A percentile compares a stretch with the other conserved stretches of the same genome.
Conservation (phyloP, 2,329 filamentous ascomycete genomes). For the Lizonia empirigonia region DNA sequence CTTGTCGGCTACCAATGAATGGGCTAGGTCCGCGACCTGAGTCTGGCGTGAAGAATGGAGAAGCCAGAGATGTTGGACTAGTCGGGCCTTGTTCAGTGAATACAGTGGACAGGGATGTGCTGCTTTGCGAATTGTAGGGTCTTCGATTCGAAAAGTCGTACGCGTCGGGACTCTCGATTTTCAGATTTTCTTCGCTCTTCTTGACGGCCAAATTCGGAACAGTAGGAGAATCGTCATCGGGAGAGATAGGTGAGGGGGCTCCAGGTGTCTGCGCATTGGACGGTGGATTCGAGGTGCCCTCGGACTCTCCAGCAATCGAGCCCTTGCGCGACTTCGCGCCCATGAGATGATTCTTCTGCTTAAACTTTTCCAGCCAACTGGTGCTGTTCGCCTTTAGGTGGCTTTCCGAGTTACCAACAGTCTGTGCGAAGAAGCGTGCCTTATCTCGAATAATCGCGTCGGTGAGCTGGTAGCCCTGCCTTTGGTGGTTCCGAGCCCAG, state of each 20-base stretch:
- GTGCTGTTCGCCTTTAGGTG: slow-evolving; percentile 73
- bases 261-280: slow-evolving; percentile 67
- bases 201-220: slow-evolving; percentile 66
- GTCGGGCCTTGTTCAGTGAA: slow-evolving; percentile 72
- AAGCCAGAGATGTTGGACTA: slow-evolving; percentile 75
- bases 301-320: slow-evolving; percentile 69
- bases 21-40: slow-evolving; percentile 64
- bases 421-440: slow-evolving; percentile 78
- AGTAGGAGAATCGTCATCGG: slow-evolving; percentile 70
- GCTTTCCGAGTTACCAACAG: slow-evolving; percentile 72
- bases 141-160: slow-evolving; percentile 67
- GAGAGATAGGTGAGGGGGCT: slow-evolving; percentile 75
- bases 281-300: slow-evolving; percentile 62
- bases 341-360: slow-evolving; percentile 77
- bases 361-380: slow-evolving; percentile 93
- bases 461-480: slow-evolving; percentile 73
- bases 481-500: slow-evolving; percentile 82
- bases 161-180: slow-evolving; percentile 62
- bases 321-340: slow-evolving; percentile 61
- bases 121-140: slow-evolving; percentile 68
- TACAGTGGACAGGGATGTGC: slow-evolving; percentile 69
- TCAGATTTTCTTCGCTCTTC: slow-evolving; percentile 70
- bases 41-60: slow-evolving; percentile 80
- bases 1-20: slow-evolving; percentile 63
- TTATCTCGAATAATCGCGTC: slow-evolving; percentile 87